A percentile compares a stretch with the other conserved stretches of the same genome.
Evolutionary conservation across 2,329 filamentous ascomycete genomes (phyloP).

Genomic region (Colletotrichum salicis): DNA sequence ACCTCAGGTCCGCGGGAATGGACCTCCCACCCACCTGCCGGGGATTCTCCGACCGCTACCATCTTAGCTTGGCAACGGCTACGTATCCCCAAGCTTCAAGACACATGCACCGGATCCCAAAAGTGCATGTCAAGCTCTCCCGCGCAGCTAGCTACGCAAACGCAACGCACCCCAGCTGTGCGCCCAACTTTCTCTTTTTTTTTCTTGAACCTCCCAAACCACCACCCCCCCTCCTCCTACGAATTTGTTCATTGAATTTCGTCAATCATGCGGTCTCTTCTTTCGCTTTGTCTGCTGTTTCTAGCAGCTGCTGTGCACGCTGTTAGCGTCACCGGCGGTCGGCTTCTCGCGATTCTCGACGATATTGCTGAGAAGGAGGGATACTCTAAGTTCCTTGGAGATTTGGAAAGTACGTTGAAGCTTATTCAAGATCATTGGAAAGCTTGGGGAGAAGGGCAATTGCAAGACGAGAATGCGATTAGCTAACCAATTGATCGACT

Average conservation of each 20-base stretch:
- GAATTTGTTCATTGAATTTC: slow-evolving; percentile 32
- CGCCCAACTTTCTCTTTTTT: slow-evolving; percentile 36
- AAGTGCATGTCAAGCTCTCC: slow-evolving; percentile 31
- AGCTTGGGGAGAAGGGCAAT: slow-evolving; percentile 1
- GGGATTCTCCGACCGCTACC: slow-evolving; percentile 26
- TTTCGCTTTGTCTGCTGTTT: slow-evolving; percentile 76
- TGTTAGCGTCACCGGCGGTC: slow-evolving; percentile 82
- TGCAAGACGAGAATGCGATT: slow-evolving; percentile 23
- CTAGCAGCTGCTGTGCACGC: slow-evolving; percentile 77
- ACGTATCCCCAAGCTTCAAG: slow-evolving; percentile 41
- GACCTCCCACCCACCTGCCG: slow-evolving; percentile 3
- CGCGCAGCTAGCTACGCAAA: slow-evolving; percentile 31
- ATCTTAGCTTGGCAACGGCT: slow-evolving; percentile 35
- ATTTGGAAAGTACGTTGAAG: slow-evolving; percentile 70
- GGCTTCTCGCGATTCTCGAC: slow-evolving; percentile 88
- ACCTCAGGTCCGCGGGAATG: too few species aligned
- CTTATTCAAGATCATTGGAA: neutral
- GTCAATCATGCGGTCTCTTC: slow-evolving; percentile 76
- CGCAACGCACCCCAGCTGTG: slow-evolving; percentile 36
- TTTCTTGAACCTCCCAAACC: slow-evolving; percentile 11
- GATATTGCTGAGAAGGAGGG: slow-evolving; percentile 81
- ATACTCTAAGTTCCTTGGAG: slow-evolving; percentile 84
- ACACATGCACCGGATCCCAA: slow-evolving; percentile 35
- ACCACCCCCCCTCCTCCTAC: neutral
- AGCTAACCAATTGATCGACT: slow-evolving; percentile 38